phyloP scores from a whole-genome alignment of 1,284 basidiomycete species.

The Peniophora sp. region DNA sequence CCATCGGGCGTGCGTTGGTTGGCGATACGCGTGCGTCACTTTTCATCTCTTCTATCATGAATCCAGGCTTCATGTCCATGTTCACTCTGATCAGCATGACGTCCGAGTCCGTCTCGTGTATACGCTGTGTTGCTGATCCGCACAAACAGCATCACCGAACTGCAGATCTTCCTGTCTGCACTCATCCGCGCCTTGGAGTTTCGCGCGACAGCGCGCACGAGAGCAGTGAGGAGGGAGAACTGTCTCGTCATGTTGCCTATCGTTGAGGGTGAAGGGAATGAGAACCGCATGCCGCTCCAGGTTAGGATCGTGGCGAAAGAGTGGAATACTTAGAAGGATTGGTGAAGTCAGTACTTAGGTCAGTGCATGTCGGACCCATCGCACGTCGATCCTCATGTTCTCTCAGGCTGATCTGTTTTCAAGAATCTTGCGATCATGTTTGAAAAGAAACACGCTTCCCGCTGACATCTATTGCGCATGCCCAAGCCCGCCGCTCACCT shows the following conservation, averaged over 20 bases:
- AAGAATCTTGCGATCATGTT: too few species aligned
- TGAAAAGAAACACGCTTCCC: too few species aligned
- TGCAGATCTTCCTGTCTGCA: slow-evolving; percentile 39
- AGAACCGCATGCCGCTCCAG: slow-evolving; percentile 42
- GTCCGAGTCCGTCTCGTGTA: background rate
- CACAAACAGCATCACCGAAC: slow-evolving; percentile 24
- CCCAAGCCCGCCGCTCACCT: too few species aligned
- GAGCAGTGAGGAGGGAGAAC: slow-evolving; percentile 37
- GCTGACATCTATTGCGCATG: too few species aligned
- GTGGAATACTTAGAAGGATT: too few species aligned
- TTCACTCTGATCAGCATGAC: background rate
- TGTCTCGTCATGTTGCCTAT: slow-evolving; percentile 49
- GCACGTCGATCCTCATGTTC: too few species aligned
- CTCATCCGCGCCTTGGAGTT: slow-evolving; percentile 46
- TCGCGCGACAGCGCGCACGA: slow-evolving; percentile 29
- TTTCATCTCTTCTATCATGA: too few species aligned
- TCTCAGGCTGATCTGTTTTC: too few species aligned
- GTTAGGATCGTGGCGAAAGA: slow-evolving; percentile 25
- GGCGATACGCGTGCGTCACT: slow-evolving; percentile 31
- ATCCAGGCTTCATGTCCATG: too few species aligned
- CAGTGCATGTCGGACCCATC: too few species aligned
- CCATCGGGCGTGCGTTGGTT: slow-evolving; percentile 43
- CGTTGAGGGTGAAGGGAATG: slow-evolving; percentile 39
- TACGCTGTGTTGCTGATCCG: background rate
- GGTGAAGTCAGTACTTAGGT: too few species aligned